Conservation (phyloP, 306 rosid genomes). For the Malus fusca region DNA sequence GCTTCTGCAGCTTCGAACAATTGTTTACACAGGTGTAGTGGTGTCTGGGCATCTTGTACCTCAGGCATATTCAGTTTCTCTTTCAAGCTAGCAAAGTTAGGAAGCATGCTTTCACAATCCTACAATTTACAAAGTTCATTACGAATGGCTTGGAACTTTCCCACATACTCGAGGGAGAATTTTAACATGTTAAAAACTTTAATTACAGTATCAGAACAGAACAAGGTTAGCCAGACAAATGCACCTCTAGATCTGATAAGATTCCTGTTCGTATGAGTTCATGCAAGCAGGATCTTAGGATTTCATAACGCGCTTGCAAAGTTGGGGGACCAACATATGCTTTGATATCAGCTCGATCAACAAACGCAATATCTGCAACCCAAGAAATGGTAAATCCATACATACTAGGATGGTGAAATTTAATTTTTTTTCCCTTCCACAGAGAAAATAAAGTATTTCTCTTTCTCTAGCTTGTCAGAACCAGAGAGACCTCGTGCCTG, state of each 20-base stretch:
- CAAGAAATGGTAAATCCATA: conserved; percentile 9
- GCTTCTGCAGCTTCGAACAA: conserved; percentile 77
- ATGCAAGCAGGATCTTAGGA: conserved; percentile 75
- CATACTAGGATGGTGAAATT: not conserved
- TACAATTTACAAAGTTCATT: conserved; percentile 24
- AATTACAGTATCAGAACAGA: not conserved
- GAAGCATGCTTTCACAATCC: conserved; percentile 50
- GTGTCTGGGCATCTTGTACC: conserved; percentile 30
- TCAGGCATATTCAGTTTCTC: conserved; percentile 41
- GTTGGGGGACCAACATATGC: conserved; percentile 99
- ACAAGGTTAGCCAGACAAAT: conserved; percentile 9
- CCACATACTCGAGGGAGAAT: not conserved
- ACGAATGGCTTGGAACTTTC: conserved; percentile 19
- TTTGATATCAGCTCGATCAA: conserved; percentile 96
- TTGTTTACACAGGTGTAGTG: conserved; percentile 43
- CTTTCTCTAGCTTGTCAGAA: not conserved
- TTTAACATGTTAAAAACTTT: not conserved
- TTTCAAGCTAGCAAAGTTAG: conserved; percentile 53
- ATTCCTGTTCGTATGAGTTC: conserved; percentile 71
- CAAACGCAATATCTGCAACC: conserved; percentile 86
- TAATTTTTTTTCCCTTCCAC: not conserved
- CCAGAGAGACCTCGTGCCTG: not conserved
- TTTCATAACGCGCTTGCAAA: conserved; percentile 89
- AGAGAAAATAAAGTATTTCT: not conserved
- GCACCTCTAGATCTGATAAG: conserved; percentile 55